Evolutionary conservation across 108 stramenopile genomes (phyloP), one percentile per base, ranked within the genome.

Genomic region (Conticribra weissflogii): DNA sequence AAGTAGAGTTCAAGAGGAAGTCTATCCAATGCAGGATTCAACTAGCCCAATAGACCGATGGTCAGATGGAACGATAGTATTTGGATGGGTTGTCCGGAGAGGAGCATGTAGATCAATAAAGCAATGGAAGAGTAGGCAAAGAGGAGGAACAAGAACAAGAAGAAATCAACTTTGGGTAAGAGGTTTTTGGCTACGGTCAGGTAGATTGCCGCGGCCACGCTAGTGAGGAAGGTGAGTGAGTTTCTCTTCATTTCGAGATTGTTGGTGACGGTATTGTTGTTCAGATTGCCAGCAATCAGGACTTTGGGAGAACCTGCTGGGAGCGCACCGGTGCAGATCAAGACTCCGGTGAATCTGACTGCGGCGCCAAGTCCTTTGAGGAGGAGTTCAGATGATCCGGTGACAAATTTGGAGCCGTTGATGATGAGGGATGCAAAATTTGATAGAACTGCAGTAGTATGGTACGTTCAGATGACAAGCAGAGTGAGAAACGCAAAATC

Each of bases 101-200:
- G 22, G 12, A 60, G 55, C 41, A 78, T 70, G 41, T 79, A 87
- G 12, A 78, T 23, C 7, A 84, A 34, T 49, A 75, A 44, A 12
- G 81, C 51, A n/a, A 82, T 32, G 4, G 70, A 63, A 15, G 83
- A 71, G 9, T 72, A 23, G 5, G 63, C 29, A 81, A 90, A 87
- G 62, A 81, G 70, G 21, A 69, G 41, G 57, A 86, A 83, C 86
- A 87, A 85, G 60, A 90, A 90, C 28, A 81, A 57, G 36, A 78
- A 70, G 1, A 83, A 57, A 60, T 79, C 71, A 21, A 73, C 50
- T 8, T 59, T 46, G 14, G 83, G 23, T 24, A 85, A 65, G 24
- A 83, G 45, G 8, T 76, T 62, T 54, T 87, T 85, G 61, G 86
- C 89, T 36, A 78, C 68, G 0, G 78, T 76, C 7, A 83, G 50